These are phyloP conservation scores for Cladorrhinum sp. DNA, from an alignment of 2,329 filamentous ascomycete genomes.

Conservation along the genomic window DNA sequence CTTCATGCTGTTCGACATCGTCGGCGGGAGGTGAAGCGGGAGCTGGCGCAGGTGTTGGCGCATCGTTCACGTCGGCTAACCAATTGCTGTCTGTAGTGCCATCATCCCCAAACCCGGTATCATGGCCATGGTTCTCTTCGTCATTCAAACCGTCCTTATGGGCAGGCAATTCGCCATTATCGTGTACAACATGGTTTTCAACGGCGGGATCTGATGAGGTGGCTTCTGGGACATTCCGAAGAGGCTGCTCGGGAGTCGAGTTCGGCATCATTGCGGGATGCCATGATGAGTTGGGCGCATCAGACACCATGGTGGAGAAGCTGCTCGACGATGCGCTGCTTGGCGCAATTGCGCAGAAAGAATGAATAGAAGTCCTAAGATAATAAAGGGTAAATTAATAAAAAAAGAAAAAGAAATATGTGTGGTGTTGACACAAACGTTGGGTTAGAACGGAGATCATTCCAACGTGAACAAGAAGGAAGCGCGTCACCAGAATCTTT, in stretches of 20 bases:
- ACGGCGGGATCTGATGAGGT: slow-evolving; percentile 8
- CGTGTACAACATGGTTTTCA: not conserved
- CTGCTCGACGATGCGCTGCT: slow-evolving; percentile 19
- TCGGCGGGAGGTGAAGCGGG: not conserved
- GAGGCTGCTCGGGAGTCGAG: slow-evolving; percentile 28
- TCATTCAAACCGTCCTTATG: slow-evolving; percentile 7
- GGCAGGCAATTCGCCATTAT: not conserved
- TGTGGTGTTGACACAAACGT: not conserved
- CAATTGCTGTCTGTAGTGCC: slow-evolving; percentile 29
- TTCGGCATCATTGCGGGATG: slow-evolving; percentile 53
- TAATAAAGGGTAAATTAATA: slow-evolving; percentile 9
- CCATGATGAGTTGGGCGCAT: slow-evolving; percentile 45
- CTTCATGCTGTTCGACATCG: not conserved
- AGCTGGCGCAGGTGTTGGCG: slow-evolving; percentile 3
- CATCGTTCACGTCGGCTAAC: slow-evolving; percentile 21
- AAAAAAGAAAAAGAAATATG: slow-evolving; percentile 9
- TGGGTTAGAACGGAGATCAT: not conserved
- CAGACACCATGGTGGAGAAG: slow-evolving; percentile 40
- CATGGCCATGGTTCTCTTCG: slow-evolving; percentile 20
- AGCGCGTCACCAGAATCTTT: slow-evolving; percentile 12
- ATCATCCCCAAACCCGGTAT: slow-evolving; percentile 35
- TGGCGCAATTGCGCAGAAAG: slow-evolving; percentile 14
- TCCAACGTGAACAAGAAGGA: slow-evolving; percentile 6
- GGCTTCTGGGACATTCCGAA: slow-evolving; percentile 9
- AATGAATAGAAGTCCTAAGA: slow-evolving; percentile 19